phyloP scores from a whole-genome alignment of 371 early-diverging fungal genomes.

The Mortierella sp. region DNA sequence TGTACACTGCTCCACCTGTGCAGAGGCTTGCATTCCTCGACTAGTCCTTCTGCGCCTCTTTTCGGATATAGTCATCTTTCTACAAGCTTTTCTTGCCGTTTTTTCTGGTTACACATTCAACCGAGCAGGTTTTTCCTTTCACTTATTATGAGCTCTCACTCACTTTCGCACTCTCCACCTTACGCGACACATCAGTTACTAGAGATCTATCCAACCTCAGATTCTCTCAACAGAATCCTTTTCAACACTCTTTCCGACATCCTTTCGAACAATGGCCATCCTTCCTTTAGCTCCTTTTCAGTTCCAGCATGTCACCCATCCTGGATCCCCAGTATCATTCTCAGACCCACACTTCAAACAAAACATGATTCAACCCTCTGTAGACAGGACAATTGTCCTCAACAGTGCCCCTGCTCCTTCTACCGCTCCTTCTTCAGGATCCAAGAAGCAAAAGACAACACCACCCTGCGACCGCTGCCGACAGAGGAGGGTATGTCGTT shows the following conservation, averaged over 20 bases:
- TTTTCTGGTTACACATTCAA: neutral
- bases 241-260: too few relatives aligned
- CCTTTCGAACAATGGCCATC: conserved; percentile 33
- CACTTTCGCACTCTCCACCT: neutral
- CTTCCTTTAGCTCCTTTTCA: conserved; percentile 40
- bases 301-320: conserved; percentile 28
- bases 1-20: too few relatives aligned
- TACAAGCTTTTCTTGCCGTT: neutral
- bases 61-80: too few relatives aligned
- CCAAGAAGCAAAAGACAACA: conserved; percentile 49
- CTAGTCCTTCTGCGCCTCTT: too few relatives aligned
- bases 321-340: conserved; percentile 7
- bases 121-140: neutral
- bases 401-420: neutral
- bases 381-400: conserved; percentile 1
- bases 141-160: neutral
- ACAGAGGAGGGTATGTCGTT: conserved; percentile 46
- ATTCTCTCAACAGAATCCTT: too few relatives aligned
- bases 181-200: neutral
- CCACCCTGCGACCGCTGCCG: conserved; percentile 53
- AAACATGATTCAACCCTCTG: conserved; percentile 6
- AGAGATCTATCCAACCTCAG: too few relatives aligned
- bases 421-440: conserved; percentile 7
- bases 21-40: too few relatives aligned
- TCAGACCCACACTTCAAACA: conserved; percentile 19